Evolutionary conservation across 2,329 filamentous ascomycete genomes (phyloP).

Genomic region (Microdochium trichocladiopsis): DNA sequence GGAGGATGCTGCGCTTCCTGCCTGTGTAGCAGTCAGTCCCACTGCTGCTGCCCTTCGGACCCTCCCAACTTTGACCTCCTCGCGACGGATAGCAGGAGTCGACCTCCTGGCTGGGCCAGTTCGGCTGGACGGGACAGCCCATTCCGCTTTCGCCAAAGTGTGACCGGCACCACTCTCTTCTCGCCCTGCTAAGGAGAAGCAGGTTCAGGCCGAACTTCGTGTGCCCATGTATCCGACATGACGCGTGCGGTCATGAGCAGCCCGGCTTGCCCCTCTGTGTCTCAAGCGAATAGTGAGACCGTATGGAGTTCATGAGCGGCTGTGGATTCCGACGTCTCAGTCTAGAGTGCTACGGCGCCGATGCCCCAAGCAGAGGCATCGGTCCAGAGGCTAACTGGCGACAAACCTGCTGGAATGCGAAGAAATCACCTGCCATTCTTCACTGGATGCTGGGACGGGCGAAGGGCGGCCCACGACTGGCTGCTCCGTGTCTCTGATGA

Average conservation of each 20-base stretch:
- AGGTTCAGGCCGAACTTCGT: no score
- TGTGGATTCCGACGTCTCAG: not conserved
- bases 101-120: no score
- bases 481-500: not conserved
- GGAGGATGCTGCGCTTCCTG: no score
- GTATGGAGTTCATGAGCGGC: not conserved
- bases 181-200: not conserved
- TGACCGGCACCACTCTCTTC: not conserved
- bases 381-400: no score
- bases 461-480: not conserved
- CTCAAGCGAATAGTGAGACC: not conserved
- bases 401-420: not conserved
- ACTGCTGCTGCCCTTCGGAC: no score
- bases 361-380: not conserved
- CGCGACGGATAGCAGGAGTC: no score
- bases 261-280: not conserved
- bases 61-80: no score
- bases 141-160: no score
- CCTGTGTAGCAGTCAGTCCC: no score
- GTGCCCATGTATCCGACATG: not conserved
- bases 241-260: not conserved
- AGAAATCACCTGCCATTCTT: not conserved
- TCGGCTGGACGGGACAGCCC: no score
- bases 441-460: not conserved
- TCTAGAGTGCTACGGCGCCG: not conserved